These are phyloP conservation scores for Penicillium glabrum DNA, from an alignment of 2,329 filamentous ascomycete genomes.

Conservation along the genomic window DNA sequence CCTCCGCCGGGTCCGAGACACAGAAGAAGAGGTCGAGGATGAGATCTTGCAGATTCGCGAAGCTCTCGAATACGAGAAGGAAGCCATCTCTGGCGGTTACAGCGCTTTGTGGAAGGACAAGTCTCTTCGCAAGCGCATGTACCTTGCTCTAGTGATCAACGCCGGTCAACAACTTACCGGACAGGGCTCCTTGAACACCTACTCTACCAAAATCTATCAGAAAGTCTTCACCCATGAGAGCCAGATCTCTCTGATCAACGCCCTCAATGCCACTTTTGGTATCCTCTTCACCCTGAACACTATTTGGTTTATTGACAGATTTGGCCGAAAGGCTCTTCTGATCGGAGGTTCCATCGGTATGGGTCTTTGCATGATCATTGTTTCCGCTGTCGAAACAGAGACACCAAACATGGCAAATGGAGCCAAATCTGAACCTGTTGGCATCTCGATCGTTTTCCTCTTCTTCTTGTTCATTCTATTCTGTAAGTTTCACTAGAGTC, in stretches of 20 bases:
- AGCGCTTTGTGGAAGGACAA: constrained; percentile 68
- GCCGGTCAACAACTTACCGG: constrained; percentile 71
- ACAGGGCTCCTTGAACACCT: constrained; percentile 70
- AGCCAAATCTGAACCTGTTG: constrained; percentile 59
- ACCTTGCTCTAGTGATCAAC: constrained; percentile 66
- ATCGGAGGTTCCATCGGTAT: constrained; percentile 69
- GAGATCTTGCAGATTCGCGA: constrained; percentile 66
- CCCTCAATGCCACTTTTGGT: constrained; percentile 70
- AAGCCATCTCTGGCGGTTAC: constrained; percentile 64
- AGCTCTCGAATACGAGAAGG: constrained; percentile 70
- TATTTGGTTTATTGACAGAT: constrained; percentile 71
- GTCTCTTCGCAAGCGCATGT: constrained; percentile 66
- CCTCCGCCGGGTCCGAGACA: constrained; percentile 62
- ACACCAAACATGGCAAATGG: constrained; percentile 54
- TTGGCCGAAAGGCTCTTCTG: constrained; percentile 68
- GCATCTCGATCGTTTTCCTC: constrained; percentile 67
- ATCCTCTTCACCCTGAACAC: constrained; percentile 73
- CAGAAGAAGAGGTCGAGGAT: constrained; percentile 65
- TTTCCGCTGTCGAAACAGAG: constrained; percentile 56
- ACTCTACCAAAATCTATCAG: constrained; percentile 73
- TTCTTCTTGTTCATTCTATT: constrained; percentile 63
- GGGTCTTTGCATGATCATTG: constrained; percentile 69
- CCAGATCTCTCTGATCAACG: constrained; percentile 71
- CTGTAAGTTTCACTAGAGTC: constrained; percentile 21
- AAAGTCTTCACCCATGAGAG: constrained; percentile 61